Evolutionary conservation across 352 stramenopile species (phyloP).

Genomic region (Aphanomyces invadans): DNA sequence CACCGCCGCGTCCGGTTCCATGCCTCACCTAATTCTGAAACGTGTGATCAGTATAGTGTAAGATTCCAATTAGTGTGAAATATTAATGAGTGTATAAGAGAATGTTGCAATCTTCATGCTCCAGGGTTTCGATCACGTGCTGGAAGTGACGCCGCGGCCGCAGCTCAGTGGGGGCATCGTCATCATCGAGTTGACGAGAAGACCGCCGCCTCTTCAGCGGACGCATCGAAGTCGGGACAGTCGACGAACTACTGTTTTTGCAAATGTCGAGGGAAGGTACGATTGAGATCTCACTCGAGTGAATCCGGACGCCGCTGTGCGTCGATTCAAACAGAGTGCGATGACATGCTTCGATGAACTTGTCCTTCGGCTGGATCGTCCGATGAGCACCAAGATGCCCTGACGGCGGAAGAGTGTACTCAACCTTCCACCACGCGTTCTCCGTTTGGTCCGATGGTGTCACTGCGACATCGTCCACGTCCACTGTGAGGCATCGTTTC

Average conservation of each 20-base stretch:
- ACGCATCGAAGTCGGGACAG: background rate
- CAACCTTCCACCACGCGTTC: conserved; percentile 10
- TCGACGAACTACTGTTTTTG: background rate
- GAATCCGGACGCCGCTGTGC: background rate
- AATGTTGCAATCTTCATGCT: background rate
- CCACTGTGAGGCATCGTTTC: conserved; percentile 1
- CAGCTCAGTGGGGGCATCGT: background rate
- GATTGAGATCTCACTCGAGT: background rate
- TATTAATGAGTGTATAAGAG: background rate
- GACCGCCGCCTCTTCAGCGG: background rate
- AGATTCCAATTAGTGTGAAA: background rate
- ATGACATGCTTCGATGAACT: background rate
- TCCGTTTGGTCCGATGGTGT: background rate
- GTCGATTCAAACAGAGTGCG: background rate
- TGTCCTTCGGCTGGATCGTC: conserved; percentile 7
- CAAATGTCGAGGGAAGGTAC: too few species aligned
- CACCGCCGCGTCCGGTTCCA: background rate
- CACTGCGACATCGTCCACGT: background rate
- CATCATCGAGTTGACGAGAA: background rate
- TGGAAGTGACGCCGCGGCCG: background rate
- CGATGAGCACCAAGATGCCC: conserved; percentile 3
- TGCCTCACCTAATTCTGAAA: too few species aligned
- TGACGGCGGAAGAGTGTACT: conserved; percentile 12
- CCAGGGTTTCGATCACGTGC: background rate
- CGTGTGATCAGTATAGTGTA: too few species aligned